Conservation (phyloP, 1,139 yeast genomes). For the Magnusiomyces fungicola region DNA sequence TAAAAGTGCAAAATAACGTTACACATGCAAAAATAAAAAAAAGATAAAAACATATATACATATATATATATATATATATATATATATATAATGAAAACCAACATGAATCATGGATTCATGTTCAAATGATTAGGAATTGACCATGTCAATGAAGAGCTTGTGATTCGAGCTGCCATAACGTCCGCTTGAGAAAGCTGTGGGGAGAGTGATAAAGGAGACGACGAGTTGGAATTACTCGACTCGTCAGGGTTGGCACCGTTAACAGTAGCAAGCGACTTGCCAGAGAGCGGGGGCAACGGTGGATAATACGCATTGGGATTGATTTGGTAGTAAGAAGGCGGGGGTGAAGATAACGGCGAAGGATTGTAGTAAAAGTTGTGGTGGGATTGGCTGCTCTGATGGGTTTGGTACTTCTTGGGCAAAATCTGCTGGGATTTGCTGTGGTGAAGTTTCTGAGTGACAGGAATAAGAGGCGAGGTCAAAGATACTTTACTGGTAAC, state of each 20-base stretch:
- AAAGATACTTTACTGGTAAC: not conserved
- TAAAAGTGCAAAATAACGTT: too few relatives aligned
- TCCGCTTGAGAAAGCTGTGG: not conserved
- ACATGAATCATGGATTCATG: too few relatives aligned
- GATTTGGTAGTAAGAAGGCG: not conserved
- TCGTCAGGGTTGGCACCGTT: not conserved
- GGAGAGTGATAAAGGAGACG: not conserved
- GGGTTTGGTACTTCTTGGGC: not conserved
- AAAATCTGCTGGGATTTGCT: not conserved
- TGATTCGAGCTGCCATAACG: not conserved
- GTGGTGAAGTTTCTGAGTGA: not conserved
- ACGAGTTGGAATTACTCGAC: not conserved
- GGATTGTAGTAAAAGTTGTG: not conserved
- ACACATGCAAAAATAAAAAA: too few relatives aligned
- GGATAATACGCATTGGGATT: too few relatives aligned
- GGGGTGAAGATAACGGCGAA: not conserved
- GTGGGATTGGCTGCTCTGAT: too few relatives aligned
- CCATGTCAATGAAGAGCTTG: not conserved
- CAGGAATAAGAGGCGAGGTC: not conserved
- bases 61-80: too few relatives aligned
- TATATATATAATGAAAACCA: too few relatives aligned
- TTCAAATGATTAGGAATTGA: conserved; percentile 1
- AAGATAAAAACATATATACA: too few relatives aligned
- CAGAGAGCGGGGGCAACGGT: too few relatives aligned
- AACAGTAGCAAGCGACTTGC: too few relatives aligned